phyloP scores from a whole-genome alignment of 805 yeast genomes.

The Blastobotrys parvus region DNA sequence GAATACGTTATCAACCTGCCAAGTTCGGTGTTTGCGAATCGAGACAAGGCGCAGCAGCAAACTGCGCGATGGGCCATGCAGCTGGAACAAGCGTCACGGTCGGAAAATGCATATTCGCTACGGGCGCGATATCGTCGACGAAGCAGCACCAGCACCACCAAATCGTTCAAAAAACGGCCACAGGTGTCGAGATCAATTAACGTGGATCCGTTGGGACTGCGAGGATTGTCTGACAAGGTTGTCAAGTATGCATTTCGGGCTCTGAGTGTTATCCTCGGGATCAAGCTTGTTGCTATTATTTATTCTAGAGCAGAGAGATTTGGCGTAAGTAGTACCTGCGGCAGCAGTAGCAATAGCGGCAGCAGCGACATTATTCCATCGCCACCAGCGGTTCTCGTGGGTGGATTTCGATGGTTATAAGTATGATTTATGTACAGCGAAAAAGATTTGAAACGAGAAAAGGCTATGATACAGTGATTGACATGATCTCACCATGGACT shows the following conservation, averaged over 20 bases:
- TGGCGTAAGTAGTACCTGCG: neutral
- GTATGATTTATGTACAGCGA: too few species aligned
- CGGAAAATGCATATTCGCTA: conserved; percentile 11
- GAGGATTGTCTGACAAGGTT: conserved; percentile 2
- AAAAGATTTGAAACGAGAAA: too few species aligned
- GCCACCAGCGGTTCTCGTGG: too few species aligned
- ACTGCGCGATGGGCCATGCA: conserved; percentile 23
- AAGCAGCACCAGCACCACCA: neutral
- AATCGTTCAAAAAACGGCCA: neutral
- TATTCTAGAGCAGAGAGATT: conserved; percentile 2
- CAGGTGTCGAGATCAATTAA: conserved; percentile 15
- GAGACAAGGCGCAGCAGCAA: conserved; percentile 13
- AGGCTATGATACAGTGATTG: neutral
- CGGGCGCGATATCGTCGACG: neutral
- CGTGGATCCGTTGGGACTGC: conserved; percentile 18
- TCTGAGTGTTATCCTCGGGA: conserved; percentile 9
- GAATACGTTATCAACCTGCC: conserved; percentile 4
- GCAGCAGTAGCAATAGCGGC: conserved; percentile 1
- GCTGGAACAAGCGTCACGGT: conserved; percentile 17
- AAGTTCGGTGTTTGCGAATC: conserved; percentile 3
- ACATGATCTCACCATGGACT: conserved; percentile 21
- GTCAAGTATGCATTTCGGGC: conserved; percentile 7
- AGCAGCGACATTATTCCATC: too few species aligned
- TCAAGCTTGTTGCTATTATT: conserved; percentile 6
- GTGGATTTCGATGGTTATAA: too few species aligned